A percentile compares a stretch with the other conserved stretches of the same genome.
Evolutionary conservation across 495 filamentous ascomycete genomes (phyloP).

Genomic region (Daldinia vernicosa): DNA sequence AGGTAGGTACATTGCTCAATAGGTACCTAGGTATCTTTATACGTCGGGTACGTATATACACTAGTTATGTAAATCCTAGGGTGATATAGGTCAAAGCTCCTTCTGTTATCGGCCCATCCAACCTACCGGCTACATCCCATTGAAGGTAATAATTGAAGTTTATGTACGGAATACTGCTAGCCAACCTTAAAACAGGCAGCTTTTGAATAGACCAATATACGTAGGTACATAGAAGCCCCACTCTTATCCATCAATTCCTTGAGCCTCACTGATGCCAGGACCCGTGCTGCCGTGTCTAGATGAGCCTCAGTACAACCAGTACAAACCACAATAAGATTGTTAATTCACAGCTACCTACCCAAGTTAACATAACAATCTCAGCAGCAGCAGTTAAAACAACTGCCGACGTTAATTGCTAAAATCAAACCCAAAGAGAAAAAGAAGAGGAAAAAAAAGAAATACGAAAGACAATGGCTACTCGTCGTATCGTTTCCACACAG

Average conservation of each 20-base stretch:
- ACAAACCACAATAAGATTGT: slow-evolving; percentile 16
- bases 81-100: background rate
- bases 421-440: background rate
- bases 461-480: slow-evolving; percentile 62
- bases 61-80: background rate
- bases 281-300: background rate
- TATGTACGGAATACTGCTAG: too few species aligned
- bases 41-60: background rate
- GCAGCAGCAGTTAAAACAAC: background rate
- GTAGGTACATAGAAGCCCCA: slow-evolving; percentile 1
- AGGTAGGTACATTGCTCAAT: background rate
- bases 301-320: slow-evolving; percentile 12
- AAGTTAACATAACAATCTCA: too few species aligned
- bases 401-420: background rate
- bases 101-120: background rate
- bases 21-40: background rate
- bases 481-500: slow-evolving; percentile 64
- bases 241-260: slow-evolving; percentile 1
- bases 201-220: background rate
- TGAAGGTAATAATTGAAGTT: too few species aligned
- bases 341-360: background rate
- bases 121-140: too few species aligned
- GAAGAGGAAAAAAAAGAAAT: background rate
- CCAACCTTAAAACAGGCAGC: too few species aligned
- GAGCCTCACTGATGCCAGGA: slow-evolving; percentile 23